A percentile compares a stretch with the other conserved stretches of the same genome.
phyloP scores from a whole-genome alignment of 2,329 filamentous ascomycete genomes.

The Phoma sp. region DNA sequence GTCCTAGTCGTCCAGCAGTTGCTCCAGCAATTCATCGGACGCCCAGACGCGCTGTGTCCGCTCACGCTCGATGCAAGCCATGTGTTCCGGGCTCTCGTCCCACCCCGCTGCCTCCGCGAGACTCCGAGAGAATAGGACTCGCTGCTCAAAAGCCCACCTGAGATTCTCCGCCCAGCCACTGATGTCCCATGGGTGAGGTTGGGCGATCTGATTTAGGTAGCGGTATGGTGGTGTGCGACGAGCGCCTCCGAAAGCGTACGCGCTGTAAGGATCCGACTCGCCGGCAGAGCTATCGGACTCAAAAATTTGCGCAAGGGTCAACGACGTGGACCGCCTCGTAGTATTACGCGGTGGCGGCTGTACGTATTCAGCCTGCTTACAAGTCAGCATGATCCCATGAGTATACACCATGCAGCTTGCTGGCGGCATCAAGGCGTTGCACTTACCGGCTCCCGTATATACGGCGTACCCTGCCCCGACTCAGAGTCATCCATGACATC shows the following conservation, averaged over 20 bases:
- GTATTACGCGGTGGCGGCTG: not conserved
- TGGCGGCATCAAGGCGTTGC: no score
- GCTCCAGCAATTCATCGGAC: conserved; percentile 27
- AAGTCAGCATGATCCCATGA: not conserved
- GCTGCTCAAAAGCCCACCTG: conserved; percentile 32
- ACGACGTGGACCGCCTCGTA: not conserved
- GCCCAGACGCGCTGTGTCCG: conserved; percentile 29
- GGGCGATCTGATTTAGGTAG: conserved; percentile 19
- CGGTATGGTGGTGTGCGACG: conserved; percentile 28
- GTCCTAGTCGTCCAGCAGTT: conserved; percentile 7
- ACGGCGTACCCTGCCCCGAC: not conserved
- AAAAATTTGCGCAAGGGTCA: not conserved
- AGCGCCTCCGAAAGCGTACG: conserved; percentile 29
- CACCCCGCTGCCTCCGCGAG: conserved; percentile 17
- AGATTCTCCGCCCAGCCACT: conserved; percentile 38
- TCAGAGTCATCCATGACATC: not conserved
- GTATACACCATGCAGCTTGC: not conserved
- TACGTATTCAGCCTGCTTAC: conserved; percentile 11
- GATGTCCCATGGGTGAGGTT: conserved; percentile 21
- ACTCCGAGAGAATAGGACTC: conserved; percentile 11
- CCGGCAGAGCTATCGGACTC: conserved; percentile 9
- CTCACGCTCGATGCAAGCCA: conserved; percentile 27
- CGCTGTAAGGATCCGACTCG: conserved; percentile 14
- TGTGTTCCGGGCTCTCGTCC: conserved; percentile 37
- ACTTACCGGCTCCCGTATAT: conserved; percentile 7